Base-by-base conservation (phyloP, 148 eudicot genomes). In the Rhododendron ovatum region DNA sequence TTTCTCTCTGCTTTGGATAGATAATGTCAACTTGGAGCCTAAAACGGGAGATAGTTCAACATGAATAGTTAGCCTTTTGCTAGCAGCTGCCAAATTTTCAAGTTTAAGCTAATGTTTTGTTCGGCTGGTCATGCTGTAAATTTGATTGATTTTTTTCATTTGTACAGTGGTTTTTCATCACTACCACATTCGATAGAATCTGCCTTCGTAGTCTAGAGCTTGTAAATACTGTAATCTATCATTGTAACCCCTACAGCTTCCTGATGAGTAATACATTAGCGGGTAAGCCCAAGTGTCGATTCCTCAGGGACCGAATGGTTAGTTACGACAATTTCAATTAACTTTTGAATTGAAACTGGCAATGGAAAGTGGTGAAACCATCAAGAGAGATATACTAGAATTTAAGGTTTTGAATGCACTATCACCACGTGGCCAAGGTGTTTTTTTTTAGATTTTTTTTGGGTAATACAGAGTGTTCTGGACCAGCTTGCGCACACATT, bases 1-100 rank as follows among this genome's bases (percentile, higher is more conserved):
- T 94, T 87, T 88, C 91, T 95, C 87, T 92, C 98, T 67, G 84
- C 91, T 57, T 87, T 91, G 35, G 97, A 96, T 85, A 88, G 99
- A 84, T 96, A 89, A 88, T 78, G 39, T 12, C 35, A 2, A 51
- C n/a, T 41, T 22, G 7, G 20, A 37, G 24, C 73, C 1, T 18
- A 20, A 55, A n/a, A 2, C 33, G n/a, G 73, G 48, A 35, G 73
- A 82, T 28, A 24, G 33, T 35, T 35, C 84, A 35, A 7, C n/a
- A 57, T 69, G 7, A 81, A 41, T 55, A 24, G 87, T 61, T 86
- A 86, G 87, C 84, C n/a, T 69, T 83, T 57, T 83, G 91, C 85
- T 90, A 89, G 84, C 89, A 83, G 59, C 30, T 45, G 11, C 80
- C 86, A 75, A 55, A 39, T 76, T 71, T 30, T 15, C 37, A 22